Evolutionary conservation across 352 stramenopile genomes (phyloP), one percentile per base, ranked within the genome.

Genomic region (Phytophthora cryptogea): DNA sequence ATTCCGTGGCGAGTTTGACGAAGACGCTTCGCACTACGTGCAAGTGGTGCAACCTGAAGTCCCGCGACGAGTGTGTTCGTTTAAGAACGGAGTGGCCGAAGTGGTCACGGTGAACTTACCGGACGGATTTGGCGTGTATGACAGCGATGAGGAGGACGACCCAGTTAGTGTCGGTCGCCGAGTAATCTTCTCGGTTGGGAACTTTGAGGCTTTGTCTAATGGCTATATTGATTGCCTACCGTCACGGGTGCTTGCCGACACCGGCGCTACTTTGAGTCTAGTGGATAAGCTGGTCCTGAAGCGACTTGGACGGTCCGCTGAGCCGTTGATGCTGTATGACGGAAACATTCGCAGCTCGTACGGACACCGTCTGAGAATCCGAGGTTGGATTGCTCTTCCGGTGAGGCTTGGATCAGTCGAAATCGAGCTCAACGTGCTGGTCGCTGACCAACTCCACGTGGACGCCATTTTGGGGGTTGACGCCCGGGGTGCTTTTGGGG

Each of bases 201-300:
- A 20, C 13, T 51, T 39, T 28, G 41, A 53, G 16, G 53, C 32
- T 31, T 20, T 52, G 1, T 60, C 41, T 2, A 32, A 23, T 7
- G 42, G 33, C 2, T 60, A 28, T 11, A 53, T 60, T 35, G 53
- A 60, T 0, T 60, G 53, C 27, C 9, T 60, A 11, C 53, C 53
- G 4, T 20, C 43, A 2, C 33, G 8, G 14, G 46, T 62, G 16
- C 27, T 63, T 4, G 37, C 40, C 7, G 54, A 63, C 13, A 63
- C 54, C 16, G 28, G 44, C 9, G 44, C 48, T 5, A 58, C 48
- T 2, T 14, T 52, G 20, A 53, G 39, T 31, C 16, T 57, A 0
- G 41, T 65, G 0, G 48, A 54, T 26, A 9, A 32, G 7, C 20
- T 8, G 0, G 35, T 65, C 0, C 7, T 65, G 8, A 57, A 53